phyloP scores from a whole-genome alignment of 495 filamentous ascomycete species.

The Neohortaea acidophila region DNA sequence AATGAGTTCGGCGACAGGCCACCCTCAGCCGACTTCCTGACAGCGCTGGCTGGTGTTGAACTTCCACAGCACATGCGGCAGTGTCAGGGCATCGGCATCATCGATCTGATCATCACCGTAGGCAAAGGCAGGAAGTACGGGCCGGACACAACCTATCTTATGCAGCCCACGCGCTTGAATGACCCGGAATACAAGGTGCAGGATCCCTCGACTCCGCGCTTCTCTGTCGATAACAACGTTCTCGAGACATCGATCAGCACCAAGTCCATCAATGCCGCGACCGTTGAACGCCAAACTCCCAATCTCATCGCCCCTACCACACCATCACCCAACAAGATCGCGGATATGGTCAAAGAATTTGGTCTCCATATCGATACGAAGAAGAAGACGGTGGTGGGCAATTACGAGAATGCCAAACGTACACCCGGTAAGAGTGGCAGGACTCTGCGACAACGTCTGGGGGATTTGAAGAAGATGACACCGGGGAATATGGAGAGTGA shows the following conservation, averaged over 20 bases:
- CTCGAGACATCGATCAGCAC: too few species aligned
- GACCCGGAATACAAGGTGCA: constrained; percentile 7
- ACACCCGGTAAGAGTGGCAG: neutral
- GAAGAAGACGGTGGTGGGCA: neutral
- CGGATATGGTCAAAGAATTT: neutral
- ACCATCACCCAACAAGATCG: constrained; percentile 1
- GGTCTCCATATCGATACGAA: constrained; percentile 3
- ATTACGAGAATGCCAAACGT: constrained; percentile 9
- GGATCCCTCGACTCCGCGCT: too few species aligned
- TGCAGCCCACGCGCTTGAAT: constrained; percentile 17
- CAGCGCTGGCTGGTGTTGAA: constrained; percentile 21
- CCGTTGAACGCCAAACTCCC: too few species aligned
- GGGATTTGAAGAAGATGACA: constrained; percentile 12
- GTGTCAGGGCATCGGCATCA: constrained; percentile 25
- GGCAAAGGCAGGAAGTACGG: constrained; percentile 23
- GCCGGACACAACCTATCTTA: constrained; percentile 15
- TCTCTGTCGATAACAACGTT: too few species aligned
- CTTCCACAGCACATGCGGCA: constrained; percentile 21
- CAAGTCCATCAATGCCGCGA: too few species aligned
- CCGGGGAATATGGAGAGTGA: constrained; percentile 1
- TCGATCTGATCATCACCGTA: constrained; percentile 30
- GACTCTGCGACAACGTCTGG: constrained; percentile 8
- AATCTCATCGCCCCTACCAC: too few species aligned
- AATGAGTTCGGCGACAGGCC: constrained; percentile 19
- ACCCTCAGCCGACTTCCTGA: constrained; percentile 28